These are phyloP conservation scores for Nitzschia sp. DNA, from an alignment of 108 stramenopile genomes.

Conservation along the genomic window DNA sequence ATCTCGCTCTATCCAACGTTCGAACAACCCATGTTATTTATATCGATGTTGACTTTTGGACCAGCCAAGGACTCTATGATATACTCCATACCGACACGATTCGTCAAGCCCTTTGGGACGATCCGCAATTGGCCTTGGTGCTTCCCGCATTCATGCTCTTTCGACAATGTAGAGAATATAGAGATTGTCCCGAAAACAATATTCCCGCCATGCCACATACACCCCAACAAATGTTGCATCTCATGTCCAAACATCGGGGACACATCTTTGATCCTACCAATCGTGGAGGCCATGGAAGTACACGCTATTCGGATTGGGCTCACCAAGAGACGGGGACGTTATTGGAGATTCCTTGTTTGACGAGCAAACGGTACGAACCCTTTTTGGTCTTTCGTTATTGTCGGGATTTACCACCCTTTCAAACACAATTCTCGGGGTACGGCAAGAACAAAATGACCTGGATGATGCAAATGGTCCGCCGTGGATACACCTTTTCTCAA, in stretches of 20 bases:
- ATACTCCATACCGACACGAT: slow-evolving; percentile 31
- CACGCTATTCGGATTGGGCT: slow-evolving; percentile 59
- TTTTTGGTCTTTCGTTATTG: slow-evolving; percentile 76
- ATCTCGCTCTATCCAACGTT: slow-evolving; percentile 69
- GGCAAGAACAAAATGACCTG: slow-evolving; percentile 86
- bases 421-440: slow-evolving; percentile 73
- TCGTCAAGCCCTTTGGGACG: slow-evolving; percentile 38
- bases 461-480: slow-evolving; percentile 73
- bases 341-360: slow-evolving; percentile 61
- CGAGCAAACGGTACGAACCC: slow-evolving; percentile 83
- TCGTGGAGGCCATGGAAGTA: slow-evolving; percentile 80
- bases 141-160: slow-evolving; percentile 73
- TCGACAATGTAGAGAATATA: slow-evolving; percentile 52
- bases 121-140: slow-evolving; percentile 61
- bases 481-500: slow-evolving; percentile 64
- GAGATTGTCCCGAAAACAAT: slow-evolving; percentile 65
- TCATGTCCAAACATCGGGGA: slow-evolving; percentile 28
- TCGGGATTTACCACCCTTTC: slow-evolving; percentile 73
- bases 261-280: slow-evolving; percentile 79
- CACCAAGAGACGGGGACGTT: slow-evolving; percentile 38
- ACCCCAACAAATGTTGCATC: slow-evolving; percentile 35
- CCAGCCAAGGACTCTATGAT: slow-evolving; percentile 57
- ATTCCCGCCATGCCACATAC: slow-evolving; percentile 63
- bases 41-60: slow-evolving; percentile 91
- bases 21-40: slow-evolving; percentile 75